These are phyloP conservation scores for Zelopaecilomyces penicillatus DNA, from an alignment of 2,329 filamentous ascomycete species.

Conservation along the genomic window DNA sequence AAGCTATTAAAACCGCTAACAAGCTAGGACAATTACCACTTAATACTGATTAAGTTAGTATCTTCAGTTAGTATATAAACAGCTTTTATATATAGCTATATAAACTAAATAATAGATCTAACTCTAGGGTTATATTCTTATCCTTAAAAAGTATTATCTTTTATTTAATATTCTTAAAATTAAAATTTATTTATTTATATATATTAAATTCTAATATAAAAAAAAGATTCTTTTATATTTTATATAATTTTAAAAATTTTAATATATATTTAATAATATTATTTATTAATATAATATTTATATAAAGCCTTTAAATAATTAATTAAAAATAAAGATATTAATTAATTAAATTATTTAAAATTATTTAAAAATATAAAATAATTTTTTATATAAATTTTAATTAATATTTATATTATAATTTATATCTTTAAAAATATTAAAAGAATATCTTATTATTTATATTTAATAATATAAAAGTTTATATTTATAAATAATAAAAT, in stretches of 20 bases:
- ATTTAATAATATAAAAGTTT: neutral
- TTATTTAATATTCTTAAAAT: no score
- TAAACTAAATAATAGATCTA: neutral
- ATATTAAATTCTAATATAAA: no score
- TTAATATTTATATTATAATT: neutral
- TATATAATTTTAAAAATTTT: no score
- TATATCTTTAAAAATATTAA: neutral
- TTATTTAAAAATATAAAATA: neutral
- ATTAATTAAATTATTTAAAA: neutral
- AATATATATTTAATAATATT: no score
- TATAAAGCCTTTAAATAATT: neutral
- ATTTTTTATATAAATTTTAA: neutral
- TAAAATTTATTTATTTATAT: no score
- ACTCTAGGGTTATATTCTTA: neutral
- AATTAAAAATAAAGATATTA: neutral
- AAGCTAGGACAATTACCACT: constrained; percentile 18
- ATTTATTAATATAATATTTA: neutral
- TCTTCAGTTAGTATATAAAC: neutral
- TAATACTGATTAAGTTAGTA: neutral
- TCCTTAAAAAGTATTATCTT: no score
- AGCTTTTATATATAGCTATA: neutral
- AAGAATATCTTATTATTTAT: neutral
- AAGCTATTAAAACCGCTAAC: constrained; percentile 42
- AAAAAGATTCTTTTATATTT: no score
- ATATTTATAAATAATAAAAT: neutral